phyloP scores from a whole-genome alignment of 192 early-diverging fungal genomes.

The Dispira simplex region DNA sequence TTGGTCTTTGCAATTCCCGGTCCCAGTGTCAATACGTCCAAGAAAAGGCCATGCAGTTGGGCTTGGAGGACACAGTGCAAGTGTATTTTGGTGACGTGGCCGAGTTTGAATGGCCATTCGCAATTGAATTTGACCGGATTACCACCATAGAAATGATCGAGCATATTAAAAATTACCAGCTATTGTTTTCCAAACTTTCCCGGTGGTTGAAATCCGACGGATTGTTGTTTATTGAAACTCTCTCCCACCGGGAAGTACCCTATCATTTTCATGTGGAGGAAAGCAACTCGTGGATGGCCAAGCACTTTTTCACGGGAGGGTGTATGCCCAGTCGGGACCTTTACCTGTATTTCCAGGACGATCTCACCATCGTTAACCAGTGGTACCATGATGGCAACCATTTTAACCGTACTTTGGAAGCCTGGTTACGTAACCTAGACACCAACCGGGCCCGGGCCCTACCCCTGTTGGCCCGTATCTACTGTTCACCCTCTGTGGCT shows the following conservation, averaged over 20 bases:
- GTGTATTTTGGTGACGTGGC: constrained; percentile 42
- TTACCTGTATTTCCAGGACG: constrained; percentile 39
- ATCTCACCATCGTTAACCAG: constrained; percentile 34
- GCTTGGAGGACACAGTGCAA: constrained; percentile 33
- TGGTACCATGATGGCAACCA: constrained; percentile 44
- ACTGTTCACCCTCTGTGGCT: not conserved
- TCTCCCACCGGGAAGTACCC: constrained; percentile 32
- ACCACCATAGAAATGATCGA: constrained; percentile 62
- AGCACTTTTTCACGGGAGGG: constrained; percentile 50
- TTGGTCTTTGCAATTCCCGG: constrained; percentile 39
- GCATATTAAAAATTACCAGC: constrained; percentile 50
- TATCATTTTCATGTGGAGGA: constrained; percentile 41
- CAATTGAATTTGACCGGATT: constrained; percentile 44
- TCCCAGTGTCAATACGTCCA: constrained; percentile 36
- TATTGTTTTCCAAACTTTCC: constrained; percentile 30
- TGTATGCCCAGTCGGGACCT: constrained; percentile 31
- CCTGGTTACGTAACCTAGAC: constrained; percentile 38
- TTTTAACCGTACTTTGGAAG: constrained; percentile 34
- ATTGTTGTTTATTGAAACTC: constrained; percentile 46
- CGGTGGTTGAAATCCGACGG: constrained; percentile 38
- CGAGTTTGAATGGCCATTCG: constrained; percentile 23
- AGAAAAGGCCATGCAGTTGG: constrained; percentile 16
- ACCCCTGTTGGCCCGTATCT: not conserved
- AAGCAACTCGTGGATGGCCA: constrained; percentile 31
- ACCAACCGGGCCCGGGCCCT: constrained; percentile 2